Evolutionary conservation across 1,284 basidiomycete species (phyloP), one percentile per base, ranked within the genome.

Genomic region (Cutaneotrichosporon dermatis): DNA sequence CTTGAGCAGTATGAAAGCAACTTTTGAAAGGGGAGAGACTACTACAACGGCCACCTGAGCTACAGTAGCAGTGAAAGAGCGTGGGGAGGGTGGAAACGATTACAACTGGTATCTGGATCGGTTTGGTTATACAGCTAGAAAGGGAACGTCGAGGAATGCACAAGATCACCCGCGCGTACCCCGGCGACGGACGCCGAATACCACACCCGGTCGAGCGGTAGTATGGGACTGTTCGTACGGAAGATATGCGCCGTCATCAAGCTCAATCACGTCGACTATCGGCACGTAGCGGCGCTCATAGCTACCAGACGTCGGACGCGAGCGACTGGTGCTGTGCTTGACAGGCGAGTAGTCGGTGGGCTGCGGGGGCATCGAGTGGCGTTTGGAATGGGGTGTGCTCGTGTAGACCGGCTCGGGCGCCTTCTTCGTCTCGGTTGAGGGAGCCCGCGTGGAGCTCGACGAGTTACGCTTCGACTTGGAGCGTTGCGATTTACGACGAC

Each of bases 131-230:
- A 25, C 25, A 25, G 25, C 25, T 25, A 25, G 2, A 3, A 25
- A 25, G 25, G 25, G 25, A 25, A 25, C 25, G 25, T 16, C 16
- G 42, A 33, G 11, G 13, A 10, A 33, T 8, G 44, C 44, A 16
- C 16, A 25, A 16, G 44, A 49, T 41, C 15, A 41, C 15, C 16
- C 45, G 16, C 59, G 55, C 36, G 55, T 53, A 7, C 60, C 53
- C 6, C 64, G 60, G 9, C 64, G 60, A 25, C 69, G 61, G 12
- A 69, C 55, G 13, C 69, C 70, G n/a, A 68, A 50, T 0, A 70
- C 66, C 5, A 65, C 51, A 9, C 62, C 57, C n/a, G 69, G 64
- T 11, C 66, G 63, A 1, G 61, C 66, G 6, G 61, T 66, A 8
- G 50, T 53, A 12, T 55, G 54, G 6, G 37, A 48, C 13, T 51